Base-by-base conservation (phyloP, 1,284 basidiomycete species). In the Puccinia sorghi region DNA sequence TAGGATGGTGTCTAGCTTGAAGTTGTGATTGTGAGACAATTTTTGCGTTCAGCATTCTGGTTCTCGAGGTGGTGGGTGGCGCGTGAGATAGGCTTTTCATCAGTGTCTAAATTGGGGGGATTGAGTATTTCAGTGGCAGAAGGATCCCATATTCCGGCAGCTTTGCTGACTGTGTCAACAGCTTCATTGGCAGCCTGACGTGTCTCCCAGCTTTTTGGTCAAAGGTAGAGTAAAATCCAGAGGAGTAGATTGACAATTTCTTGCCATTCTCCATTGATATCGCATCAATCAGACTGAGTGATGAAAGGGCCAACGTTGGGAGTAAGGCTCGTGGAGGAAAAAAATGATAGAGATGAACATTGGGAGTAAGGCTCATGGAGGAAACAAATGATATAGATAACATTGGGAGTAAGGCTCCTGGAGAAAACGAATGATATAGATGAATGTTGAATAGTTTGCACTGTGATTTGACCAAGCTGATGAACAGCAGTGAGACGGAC, bases 401-500 rank as follows among this genome's bases (percentile, higher is more conserved):
- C 41, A n/a, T n/a, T n/a, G n/a, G n/a, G n/a, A n/a, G n/a, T n/a
- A n/a, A n/a, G n/a, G n/a, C n/a, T n/a, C n/a, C n/a, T n/a, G n/a
- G n/a, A n/a, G n/a, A n/a, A 56, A 48, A 46, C 80, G 77, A 9
- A 80, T 79, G 15, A 80, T 81, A 39, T 77, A 71, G 79, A 81
- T 11, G 76, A 67, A 50, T 83, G 81, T 15, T 81, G 80, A 57
- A 94, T 89, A 82, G 90, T 90, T 85, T 92, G 90, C 25, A 89
- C 91, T 2, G 94, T 93, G 79, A 96, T 88, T 82, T 94, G 92
- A 1, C 93, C 94, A 59, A 97, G 88, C 85, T 97, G 94, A 83
- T 93, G 93, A 11, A 94, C 94, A 3, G 94, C 94, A 20, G 94
- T 94, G 80, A 90, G 90, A 83, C 93, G 89, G 80, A 96, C 91